A percentile compares a stretch with the other conserved stretches of the same genome.
Conservation (phyloP, 176 grass and related monocot species). For the Hordeum vulgare region MorexV3_pseudomolecules_assembly NC_058518.1:390383501-390384000, state of each 20-base stretch:
- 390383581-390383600: not conserved
- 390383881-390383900: not conserved
- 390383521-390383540: not conserved
- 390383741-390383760: not conserved
- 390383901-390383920: not conserved
- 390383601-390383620: constrained; percentile 22
- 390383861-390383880: not conserved
- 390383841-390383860: not conserved
- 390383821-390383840: not conserved
- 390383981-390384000: not conserved
- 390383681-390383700: not conserved
- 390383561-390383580: not conserved
- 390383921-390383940: not conserved
- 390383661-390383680: not conserved
- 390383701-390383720: not conserved
- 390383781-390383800: too few relatives aligned
- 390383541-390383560: not conserved
- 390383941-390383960: not conserved
- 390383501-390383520: not conserved
- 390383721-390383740: not conserved
- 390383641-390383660: not conserved
- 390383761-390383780: not conserved
- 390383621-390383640: constrained; percentile 1
- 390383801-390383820: not conserved
- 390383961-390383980: not conserved